Evolutionary conservation across 2,329 filamentous ascomycete genomes (phyloP).

Genomic region (Laburnicola sp.): DNA sequence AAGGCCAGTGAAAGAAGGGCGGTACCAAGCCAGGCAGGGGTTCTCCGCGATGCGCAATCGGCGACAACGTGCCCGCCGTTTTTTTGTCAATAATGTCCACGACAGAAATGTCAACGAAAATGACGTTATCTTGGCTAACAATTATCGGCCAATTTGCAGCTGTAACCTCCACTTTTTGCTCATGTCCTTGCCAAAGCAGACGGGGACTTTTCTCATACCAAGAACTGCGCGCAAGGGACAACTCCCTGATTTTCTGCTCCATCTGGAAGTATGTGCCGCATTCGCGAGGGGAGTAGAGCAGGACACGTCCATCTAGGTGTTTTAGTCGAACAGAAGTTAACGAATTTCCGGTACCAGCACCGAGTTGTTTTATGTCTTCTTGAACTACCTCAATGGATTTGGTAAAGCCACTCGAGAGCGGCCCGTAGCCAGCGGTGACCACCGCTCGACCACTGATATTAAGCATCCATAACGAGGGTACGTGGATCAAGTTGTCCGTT

Average conservation of each 20-base stretch:
- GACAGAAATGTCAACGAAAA: slow-evolving; percentile 28
- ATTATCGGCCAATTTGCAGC: slow-evolving; percentile 28
- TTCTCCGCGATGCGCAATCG: not conserved
- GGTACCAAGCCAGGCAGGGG: slow-evolving; percentile 9
- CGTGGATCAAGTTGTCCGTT: slow-evolving; percentile 27
- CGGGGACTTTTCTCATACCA: not conserved
- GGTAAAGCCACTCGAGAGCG: slow-evolving; percentile 26
- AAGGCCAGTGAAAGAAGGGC: slow-evolving; percentile 38
- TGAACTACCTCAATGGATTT: slow-evolving; percentile 30
- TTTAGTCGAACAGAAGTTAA: slow-evolving; percentile 25
- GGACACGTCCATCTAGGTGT: slow-evolving; percentile 24
- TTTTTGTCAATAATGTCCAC: slow-evolving; percentile 6
- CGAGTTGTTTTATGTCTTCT: slow-evolving; percentile 23
- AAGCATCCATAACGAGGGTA: slow-evolving; percentile 37
- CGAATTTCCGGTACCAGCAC: slow-evolving; percentile 4
- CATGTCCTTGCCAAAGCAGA: slow-evolving; percentile 8
- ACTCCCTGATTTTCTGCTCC: slow-evolving; percentile 30
- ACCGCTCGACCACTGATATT: slow-evolving; percentile 31
- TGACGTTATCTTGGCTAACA: slow-evolving; percentile 15
- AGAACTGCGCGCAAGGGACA: slow-evolving; percentile 9
- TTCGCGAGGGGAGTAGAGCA: slow-evolving; percentile 25
- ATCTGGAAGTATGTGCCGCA: slow-evolving; percentile 38
- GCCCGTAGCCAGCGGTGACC: slow-evolving; percentile 32
- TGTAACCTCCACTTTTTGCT: slow-evolving; percentile 11
- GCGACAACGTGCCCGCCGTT: not conserved